A percentile compares a stretch with the other conserved stretches of the same genome.
Evolutionary conservation across 2,329 filamentous ascomycete genomes (phyloP).

Genomic region (Penicillium griseofulvum): DNA sequence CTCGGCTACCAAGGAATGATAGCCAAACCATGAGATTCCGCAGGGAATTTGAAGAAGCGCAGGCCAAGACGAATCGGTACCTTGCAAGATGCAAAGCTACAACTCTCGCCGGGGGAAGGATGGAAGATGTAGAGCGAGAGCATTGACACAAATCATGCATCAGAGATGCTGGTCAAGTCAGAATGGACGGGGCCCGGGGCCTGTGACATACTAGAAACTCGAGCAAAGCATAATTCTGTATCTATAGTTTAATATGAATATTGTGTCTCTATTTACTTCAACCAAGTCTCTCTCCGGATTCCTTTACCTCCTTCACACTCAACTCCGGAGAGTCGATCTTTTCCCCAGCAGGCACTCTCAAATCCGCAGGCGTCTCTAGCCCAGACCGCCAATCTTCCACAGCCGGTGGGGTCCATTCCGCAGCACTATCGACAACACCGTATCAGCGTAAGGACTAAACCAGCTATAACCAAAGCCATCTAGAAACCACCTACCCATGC

Average conservation of each 20-base stretch:
- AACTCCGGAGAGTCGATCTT: neutral
- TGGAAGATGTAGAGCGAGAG: neutral
- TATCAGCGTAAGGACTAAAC: neutral
- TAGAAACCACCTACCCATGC: neutral
- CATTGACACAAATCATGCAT: neutral
- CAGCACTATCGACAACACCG: neutral
- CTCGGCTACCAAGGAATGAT: neutral
- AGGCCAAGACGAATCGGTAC: neutral
- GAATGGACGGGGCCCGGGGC: neutral
- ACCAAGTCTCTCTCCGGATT: neutral
- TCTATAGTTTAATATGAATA: neutral
- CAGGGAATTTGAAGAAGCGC: neutral
- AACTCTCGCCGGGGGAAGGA: neutral
- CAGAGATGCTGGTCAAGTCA: neutral
- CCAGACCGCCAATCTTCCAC: neutral
- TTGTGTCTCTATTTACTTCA: neutral
- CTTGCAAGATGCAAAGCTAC: neutral
- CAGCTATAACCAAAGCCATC: neutral
- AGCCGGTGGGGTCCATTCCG: neutral
- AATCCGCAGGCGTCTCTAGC: neutral
- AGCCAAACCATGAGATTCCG: neutral
- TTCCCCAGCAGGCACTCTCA: neutral
- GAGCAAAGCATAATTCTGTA: neutral
- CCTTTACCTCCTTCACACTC: neutral
- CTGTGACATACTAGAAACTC: neutral